These are phyloP conservation scores for Sphagnum magellanicum DNA, from an alignment of 228 moss, liverwort and hornwort genomes.

Conservation along the genomic window DNA sequence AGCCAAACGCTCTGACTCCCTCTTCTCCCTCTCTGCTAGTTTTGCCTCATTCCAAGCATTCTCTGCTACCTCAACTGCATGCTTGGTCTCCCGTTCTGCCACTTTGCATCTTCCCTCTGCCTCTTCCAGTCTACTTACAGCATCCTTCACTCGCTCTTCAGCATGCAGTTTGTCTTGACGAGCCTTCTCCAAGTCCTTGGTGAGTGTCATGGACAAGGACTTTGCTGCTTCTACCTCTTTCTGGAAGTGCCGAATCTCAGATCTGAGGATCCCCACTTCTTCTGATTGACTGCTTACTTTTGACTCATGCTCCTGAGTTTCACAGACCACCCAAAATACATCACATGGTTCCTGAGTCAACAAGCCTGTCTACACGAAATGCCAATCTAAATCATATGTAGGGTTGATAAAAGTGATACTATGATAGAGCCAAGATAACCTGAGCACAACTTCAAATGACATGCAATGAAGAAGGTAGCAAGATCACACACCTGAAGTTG, in stretches of 20 bases:
- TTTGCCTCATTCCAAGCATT: constrained; percentile 57
- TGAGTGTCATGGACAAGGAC: constrained; percentile 20
- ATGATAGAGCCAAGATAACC: no score
- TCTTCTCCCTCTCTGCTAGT: constrained; percentile 43
- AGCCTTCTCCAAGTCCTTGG: constrained; percentile 52
- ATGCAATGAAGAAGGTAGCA: no score
- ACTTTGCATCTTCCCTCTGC: constrained; percentile 46
- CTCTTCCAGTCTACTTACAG: constrained; percentile 46
- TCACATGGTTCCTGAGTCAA: neutral
- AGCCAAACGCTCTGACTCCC: constrained; percentile 71
- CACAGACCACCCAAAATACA: neutral
- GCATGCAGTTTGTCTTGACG: constrained; percentile 46
- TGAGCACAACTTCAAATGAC: no score
- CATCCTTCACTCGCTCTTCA: constrained; percentile 42
- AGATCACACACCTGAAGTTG: constrained; percentile 45
- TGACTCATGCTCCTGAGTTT: constrained; percentile 61
- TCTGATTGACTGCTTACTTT: constrained; percentile 45
- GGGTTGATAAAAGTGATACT: no score
- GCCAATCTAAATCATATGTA: no score
- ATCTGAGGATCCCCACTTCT: constrained; percentile 39
- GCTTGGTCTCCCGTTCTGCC: constrained; percentile 48
- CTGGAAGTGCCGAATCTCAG: constrained; percentile 41
- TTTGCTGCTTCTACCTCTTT: constrained; percentile 44
- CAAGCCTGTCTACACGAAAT: no score
- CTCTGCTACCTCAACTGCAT: constrained; percentile 62